Base-by-base conservation (phyloP, 805 yeast genomes). In the Candida xiaguanensis region DNA sequence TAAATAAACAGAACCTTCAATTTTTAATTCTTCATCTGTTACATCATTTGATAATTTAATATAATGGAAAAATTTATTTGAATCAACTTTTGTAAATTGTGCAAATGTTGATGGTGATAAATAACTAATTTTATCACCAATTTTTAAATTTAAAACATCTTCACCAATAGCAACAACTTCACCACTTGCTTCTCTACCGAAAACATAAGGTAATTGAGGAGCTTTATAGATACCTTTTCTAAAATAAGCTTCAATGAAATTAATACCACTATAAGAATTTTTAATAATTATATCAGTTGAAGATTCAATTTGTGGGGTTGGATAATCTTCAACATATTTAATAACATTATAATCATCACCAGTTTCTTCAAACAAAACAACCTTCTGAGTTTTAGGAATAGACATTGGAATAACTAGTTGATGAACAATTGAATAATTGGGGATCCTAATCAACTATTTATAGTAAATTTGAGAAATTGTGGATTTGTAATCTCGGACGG, bases 231-330 rank as follows among this genome's bases (percentile, higher is more conserved):
- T 52, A 4, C 96, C 96, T 36, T 65, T 74, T 54, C 96, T 75
- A 67, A 85, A 86, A 62, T 89, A 90, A 3, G 79, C 69, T 52
- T 90, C 97, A 47, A 88, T 83, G 66, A 76, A 85, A 51, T 88
- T 88, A 52, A 88, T 65, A 24, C 98, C 98, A 9, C 89, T 72
- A 50, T 76, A 88, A 40, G 67, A 71, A 69, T 84, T 85, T 61
- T 83, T 82, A 54, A 90, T 70, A 34, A 90, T 66, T 8, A 90
- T 55, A 44, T 87, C 86, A 20, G 46, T 42, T 38, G 72, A 67
- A 3, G 67, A 71, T 4, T 63, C 55, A 38, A 82, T 67, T 31
- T 62, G 55, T 3, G 95, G 95, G 5, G 81, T 75, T 3, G 82
- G 78, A 26, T 64, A 57, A 27, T 80, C 80, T 19, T 31, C 40